Evolutionary conservation across 805 yeast species (phyloP).

Genomic region (Cyberlindnera galapagoensis): DNA sequence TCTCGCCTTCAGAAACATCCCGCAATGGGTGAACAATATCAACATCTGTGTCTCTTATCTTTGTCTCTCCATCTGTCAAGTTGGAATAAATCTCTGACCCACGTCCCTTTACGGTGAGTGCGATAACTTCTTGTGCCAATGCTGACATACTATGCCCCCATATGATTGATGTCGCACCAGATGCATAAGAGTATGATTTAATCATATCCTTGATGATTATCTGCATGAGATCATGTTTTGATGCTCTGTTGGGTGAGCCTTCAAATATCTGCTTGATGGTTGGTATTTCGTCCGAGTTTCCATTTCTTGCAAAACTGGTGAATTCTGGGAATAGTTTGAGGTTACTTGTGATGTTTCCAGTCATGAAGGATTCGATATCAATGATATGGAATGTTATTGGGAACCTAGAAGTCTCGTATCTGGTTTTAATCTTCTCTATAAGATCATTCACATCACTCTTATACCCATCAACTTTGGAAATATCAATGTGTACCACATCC

Average conservation of each 20-base stretch:
- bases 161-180: constrained; percentile 48
- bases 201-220: constrained; percentile 43
- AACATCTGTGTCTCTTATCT: constrained; percentile 26
- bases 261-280: constrained; percentile 30
- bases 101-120: constrained; percentile 80
- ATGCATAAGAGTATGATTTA: constrained; percentile 36
- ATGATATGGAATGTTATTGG: constrained; percentile 35
- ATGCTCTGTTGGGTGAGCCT: constrained; percentile 46
- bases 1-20: constrained; percentile 67
- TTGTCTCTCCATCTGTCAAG: constrained; percentile 38
- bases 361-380: constrained; percentile 35
- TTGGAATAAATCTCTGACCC: constrained; percentile 58
- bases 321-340: constrained; percentile 28
- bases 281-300: constrained; percentile 6
- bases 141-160: constrained; percentile 80
- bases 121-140: constrained; percentile 71
- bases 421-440: constrained; percentile 11
- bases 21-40: constrained; percentile 63
- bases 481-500: constrained; percentile 44
- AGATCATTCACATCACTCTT: constrained; percentile 12
- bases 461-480: constrained; percentile 21
- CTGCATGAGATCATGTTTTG: constrained; percentile 54
- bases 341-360: constrained; percentile 23
- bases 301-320: constrained; percentile 7
- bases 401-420: constrained; percentile 20